Base-by-base conservation (phyloP, 2,329 filamentous ascomycete genomes). In the Ophiostoma sp. region DNA sequence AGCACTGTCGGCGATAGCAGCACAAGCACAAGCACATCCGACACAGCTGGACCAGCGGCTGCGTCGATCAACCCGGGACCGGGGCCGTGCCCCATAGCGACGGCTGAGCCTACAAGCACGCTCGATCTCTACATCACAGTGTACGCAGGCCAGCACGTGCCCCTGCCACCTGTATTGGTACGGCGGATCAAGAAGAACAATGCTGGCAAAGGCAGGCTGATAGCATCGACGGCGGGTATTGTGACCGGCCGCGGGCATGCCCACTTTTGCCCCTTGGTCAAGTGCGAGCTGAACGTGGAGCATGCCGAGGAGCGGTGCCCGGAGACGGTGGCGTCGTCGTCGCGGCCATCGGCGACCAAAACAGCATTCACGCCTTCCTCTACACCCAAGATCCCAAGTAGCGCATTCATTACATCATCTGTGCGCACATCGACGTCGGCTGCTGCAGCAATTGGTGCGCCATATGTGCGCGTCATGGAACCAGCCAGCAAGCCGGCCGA, bases 271-370 rank as follows among this genome's bases (percentile, higher is more conserved):
- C 92, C 92, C 1, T 86, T 90, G 69, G 84, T 97, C 73, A 92
- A 89, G 75, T 89, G 89, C 71, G 90, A 95, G 76, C 78, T 97
- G 68, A 92, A 96, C 76, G 86, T 93, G 16, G 92, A 95, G 75
- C 90, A 82, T 70, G 75, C 76, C 7, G 77, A 77, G 70, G 82
- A 77, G 72, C 78, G 72, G 70, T 76, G 70, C 60, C 74, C 70
- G 1, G 69, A 71, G 63, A 5, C 55, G 3, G 52, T 44, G 5
- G 65, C 62, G 1, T n/a, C 66, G 18, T 14, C 68, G 7, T 44
- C 64, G 41, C 5, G 63, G 6, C n/a, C 60, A 5, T 5, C 64
- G 2, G 36, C 40, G 5, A 12, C 55, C 45, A n/a, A 41, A 5
- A 58, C 27, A 0, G 66, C 55, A 9, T 55, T 18, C 16, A 55